Evolutionary conservation across 208 protist species (phyloP).

Genomic region (Acanthamoeba sp.): DNA sequence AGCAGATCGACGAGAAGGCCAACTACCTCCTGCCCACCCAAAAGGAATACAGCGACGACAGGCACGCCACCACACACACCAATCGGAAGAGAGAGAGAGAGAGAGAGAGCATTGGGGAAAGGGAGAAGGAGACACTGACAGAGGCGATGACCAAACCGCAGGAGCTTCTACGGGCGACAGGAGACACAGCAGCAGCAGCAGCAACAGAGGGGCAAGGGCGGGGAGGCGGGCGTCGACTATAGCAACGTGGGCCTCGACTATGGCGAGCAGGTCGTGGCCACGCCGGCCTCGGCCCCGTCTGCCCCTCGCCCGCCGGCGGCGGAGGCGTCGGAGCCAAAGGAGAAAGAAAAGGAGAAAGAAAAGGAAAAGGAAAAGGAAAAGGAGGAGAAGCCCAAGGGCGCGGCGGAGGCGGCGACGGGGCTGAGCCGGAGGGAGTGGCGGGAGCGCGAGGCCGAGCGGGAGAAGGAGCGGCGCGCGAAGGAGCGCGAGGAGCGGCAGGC

Average conservation of each 20-base stretch:
- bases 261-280: neutral
- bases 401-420: too few species aligned
- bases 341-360: too few species aligned
- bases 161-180: neutral
- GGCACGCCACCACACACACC: neutral
- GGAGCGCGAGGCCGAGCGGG: conserved; percentile 21
- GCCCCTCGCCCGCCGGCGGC: neutral
- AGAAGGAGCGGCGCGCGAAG: neutral
- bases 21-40: conserved; percentile 43
- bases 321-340: neutral
- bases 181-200: neutral
- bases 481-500: conserved; percentile 19
- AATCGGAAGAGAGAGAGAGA: too few species aligned
- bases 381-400: neutral
- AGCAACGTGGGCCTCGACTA: conserved; percentile 34
- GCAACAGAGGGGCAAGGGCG: neutral
- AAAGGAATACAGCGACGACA: conserved; percentile 54
- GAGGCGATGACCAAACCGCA: neutral
- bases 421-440: neutral
- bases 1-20: conserved; percentile 38
- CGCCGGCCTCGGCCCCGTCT: neutral
- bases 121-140: neutral
- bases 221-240: neutral
- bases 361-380: conserved; percentile 5
- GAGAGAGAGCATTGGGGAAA: too few species aligned